Base-by-base conservation (phyloP, 2,329 filamentous ascomycete genomes). In the Albifimbria verrucaria region DNA sequence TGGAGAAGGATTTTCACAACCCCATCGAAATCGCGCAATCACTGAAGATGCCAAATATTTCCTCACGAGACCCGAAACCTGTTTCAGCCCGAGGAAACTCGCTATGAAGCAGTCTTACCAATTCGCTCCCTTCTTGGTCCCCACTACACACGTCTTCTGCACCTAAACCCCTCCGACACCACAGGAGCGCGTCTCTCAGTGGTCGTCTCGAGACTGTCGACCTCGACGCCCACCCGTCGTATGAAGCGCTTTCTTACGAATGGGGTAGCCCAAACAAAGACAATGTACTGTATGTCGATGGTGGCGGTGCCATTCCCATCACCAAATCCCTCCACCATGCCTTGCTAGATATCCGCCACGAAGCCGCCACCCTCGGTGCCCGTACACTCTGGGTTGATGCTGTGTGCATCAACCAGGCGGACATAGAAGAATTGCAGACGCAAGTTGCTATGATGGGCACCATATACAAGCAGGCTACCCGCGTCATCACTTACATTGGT, bases 391-490 rank as follows among this genome's bases (percentile, higher is more conserved):
- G 49, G 52, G 52, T 49, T 12, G 52, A 54, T 24, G 52, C 43
- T 24, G 23, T 17, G 17, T 44, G 42, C 42, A 44, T 44, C 6
- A 44, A 44, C 42, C 42, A 44, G 42, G 18, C 18, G 12, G 49
- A 54, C 4, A 32, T 51, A 6, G 44, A 49, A 18, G 52, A 54
- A 24, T 49, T 49, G 17, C 42, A 51, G 11, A 22, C 41, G 23
- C 52, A 54, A n/a, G 52, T 52, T 25, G 44, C 49, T 9, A 52
- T 52, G 44, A 54, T 54, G 52, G 52, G 52, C 11, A 23, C 22
- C 12, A 52, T 54, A 4, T 54, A 51, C 36, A 25, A 25, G 22
- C 17, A 7, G 10, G 44, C 52, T 12, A 44, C 47, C 7, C 21
- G 32, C 17, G 28, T 50, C 48, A 23, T 50, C 21, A 50, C 48